Evolutionary conservation across 495 filamentous ascomycete species (phyloP).

Genomic region (Penicillium parvum): DNA sequence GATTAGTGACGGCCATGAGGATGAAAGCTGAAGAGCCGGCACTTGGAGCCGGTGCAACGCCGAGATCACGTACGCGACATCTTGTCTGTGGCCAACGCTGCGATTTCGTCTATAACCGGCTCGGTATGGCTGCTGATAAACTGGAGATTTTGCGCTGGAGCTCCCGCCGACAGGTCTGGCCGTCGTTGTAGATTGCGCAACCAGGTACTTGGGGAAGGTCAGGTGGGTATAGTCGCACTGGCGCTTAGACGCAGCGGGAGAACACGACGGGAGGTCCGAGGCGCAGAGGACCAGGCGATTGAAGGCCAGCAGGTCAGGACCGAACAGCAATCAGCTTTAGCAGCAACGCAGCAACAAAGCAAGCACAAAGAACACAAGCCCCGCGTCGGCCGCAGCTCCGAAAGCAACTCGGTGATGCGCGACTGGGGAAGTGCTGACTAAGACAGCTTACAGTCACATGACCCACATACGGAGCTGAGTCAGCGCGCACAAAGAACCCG

Average conservation of each 20-base stretch:
- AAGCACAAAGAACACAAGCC: background rate
- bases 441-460: conserved; percentile 1
- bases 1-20: conserved; percentile 9
- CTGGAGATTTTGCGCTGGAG: background rate
- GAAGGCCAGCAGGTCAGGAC: background rate
- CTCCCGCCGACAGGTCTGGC: background rate
- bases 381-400: conserved; percentile 8
- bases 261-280: conserved; percentile 3
- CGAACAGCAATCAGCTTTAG: background rate
- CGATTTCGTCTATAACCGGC: background rate
- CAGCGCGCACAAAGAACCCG: conserved; percentile 38
- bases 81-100: conserved; percentile 13
- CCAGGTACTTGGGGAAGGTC: conserved; percentile 17
- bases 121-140: background rate
- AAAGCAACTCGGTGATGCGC: conserved; percentile 7
- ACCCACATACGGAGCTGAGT: conserved; percentile 20
- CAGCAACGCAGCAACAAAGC: conserved; percentile 5
- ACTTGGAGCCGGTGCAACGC: conserved; percentile 17
- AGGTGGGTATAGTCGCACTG: conserved; percentile 36
- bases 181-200: conserved; percentile 8
- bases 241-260: conserved; percentile 44
- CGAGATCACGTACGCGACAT: conserved; percentile 43
- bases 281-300: background rate
- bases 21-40: conserved; percentile 9
- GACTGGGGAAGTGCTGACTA: conserved; percentile 9